Evolutionary conservation across 805 yeast species (phyloP).

Genomic region (Metschnikowia continentalis): DNA sequence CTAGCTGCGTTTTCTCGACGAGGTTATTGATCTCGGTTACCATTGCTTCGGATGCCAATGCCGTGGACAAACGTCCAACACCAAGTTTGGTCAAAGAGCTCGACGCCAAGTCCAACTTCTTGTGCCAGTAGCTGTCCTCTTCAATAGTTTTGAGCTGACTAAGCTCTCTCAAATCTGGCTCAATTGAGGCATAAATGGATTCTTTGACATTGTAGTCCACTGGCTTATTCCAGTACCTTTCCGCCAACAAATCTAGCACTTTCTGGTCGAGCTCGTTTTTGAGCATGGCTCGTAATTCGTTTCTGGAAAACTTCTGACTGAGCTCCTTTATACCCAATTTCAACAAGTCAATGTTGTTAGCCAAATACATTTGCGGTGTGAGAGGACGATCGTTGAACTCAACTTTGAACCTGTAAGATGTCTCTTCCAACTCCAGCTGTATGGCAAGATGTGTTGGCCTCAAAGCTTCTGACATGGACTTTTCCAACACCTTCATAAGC

Average conservation of each 20-base stretch:
- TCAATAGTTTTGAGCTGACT: slow-evolving; percentile 44
- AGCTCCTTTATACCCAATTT: slow-evolving; percentile 85
- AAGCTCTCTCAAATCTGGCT: slow-evolving; percentile 53
- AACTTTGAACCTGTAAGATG: slow-evolving; percentile 88
- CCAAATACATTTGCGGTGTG: slow-evolving; percentile 91
- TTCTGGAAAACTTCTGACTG: slow-evolving; percentile 75
- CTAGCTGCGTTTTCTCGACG: slow-evolving; percentile 68
- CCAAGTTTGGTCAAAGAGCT: slow-evolving; percentile 88
- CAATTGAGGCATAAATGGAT: slow-evolving; percentile 22
- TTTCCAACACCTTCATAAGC: slow-evolving; percentile 81
- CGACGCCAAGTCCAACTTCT: slow-evolving; percentile 78
- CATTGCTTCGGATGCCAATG: slow-evolving; percentile 75
- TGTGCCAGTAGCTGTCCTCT: slow-evolving; percentile 82
- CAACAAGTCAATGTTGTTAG: slow-evolving; percentile 83
- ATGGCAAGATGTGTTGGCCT: slow-evolving; percentile 84
- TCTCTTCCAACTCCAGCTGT: slow-evolving; percentile 88
- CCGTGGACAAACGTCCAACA: slow-evolving; percentile 85
- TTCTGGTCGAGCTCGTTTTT: slow-evolving; percentile 85
- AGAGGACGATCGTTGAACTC: slow-evolving; percentile 92
- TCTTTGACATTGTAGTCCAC: slow-evolving; percentile 18
- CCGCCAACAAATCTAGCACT: slow-evolving; percentile 81
- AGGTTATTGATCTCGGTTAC: slow-evolving; percentile 72
- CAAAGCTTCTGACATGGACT: slow-evolving; percentile 83
- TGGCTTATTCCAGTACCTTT: slow-evolving; percentile 86
- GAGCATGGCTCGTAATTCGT: slow-evolving; percentile 72